phyloP scores from a whole-genome alignment of 2,329 filamentous ascomycete genomes.

The Hymenoscyphus occultus region DNA sequence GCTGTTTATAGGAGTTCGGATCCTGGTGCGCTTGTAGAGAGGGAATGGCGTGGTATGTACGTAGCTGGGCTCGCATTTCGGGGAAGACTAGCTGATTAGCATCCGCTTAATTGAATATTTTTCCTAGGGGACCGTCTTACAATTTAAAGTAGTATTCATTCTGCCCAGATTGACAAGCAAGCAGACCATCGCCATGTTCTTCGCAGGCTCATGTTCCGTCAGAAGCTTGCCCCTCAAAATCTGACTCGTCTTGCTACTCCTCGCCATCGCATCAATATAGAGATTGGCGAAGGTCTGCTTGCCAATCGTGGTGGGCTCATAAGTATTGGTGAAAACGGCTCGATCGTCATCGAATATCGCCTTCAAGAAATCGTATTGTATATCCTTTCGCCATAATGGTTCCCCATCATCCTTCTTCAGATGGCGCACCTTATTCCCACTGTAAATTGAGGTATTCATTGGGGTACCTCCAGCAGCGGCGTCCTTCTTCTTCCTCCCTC shows the following conservation, averaged over 20 bases:
- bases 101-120: conserved; percentile 8
- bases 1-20: conserved; percentile 92
- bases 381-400: conserved; percentile 81
- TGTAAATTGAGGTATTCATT: conserved; percentile 31
- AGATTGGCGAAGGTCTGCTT: conserved; percentile 87
- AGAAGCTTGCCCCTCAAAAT: conserved; percentile 95
- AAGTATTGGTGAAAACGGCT: conserved; percentile 85
- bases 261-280: conserved; percentile 97
- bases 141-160: conserved; percentile 99
- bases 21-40: conserved; percentile 94
- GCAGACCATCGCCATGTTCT: conserved; percentile 99
- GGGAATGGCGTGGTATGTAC: conserved; percentile 97
- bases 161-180: conserved; percentile 93
- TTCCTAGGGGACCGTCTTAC: conserved; percentile 49
- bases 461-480: conserved; percentile 20
- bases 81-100: conserved; percentile 73
- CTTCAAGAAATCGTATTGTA: conserved; percentile 82
- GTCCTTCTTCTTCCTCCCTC: conserved; percentile 28
- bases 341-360: conserved; percentile 73
- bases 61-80: conserved; percentile 95
- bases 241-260: conserved; percentile 98
- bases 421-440: conserved; percentile 67
- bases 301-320: conserved; percentile 58
- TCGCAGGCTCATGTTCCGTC: conserved; percentile 85
- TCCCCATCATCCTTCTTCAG: conserved; percentile 88